Base-by-base conservation (phyloP, 805 yeast genomes). In the Zygoascus ofunaensis region DNA sequence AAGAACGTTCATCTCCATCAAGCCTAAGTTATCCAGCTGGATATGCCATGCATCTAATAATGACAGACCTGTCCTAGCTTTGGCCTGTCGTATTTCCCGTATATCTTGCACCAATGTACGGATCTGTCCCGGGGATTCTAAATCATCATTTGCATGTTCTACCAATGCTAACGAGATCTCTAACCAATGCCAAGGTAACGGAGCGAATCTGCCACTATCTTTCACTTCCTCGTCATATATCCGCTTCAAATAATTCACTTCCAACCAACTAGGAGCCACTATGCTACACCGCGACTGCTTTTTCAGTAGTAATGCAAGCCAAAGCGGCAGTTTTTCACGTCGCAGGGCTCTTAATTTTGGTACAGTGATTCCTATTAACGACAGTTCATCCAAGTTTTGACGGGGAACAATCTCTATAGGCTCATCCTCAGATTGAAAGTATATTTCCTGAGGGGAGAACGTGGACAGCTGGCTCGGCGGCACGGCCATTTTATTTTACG, bases 161-260 rank as follows among this genome's bases (percentile, higher is more conserved):
- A 90, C 69, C 39, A 90, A 64, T 10, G 82, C 70, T 52, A 82
- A 84, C 3, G 90, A 75, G 1, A 82, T 58, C 41, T 90, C 95
- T 19, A 87, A 67, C 98, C 98, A 92, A 58, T 81, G 77, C 79
- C 82, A 80, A 0, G 97, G 97, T 41, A 90, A 63, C 28, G 42
- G 37, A 4, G 62, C 55, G 44, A 86, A 74, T 57, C 90, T 90
- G 47, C 74, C 66, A 28, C 72, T 71, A 1, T 77, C 71, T 44
- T 73, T 59, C 28, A 76, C 65, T 57, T 90, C 97, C 48, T 74
- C 80, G 18, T 81, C 85, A 53, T 82, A 77, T 36, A 72, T 69
- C 4, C 67, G 70, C 43, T 74, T 73, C 45, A 90, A 61, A 41
- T 68, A 68, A 17, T 68, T 66, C 39, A 74, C 62, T 7, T 72